These are phyloP conservation scores for Zymoseptoria ardabiliae DNA, from an alignment of 2,329 filamentous ascomycete species.

Conservation along the genomic window DNA sequence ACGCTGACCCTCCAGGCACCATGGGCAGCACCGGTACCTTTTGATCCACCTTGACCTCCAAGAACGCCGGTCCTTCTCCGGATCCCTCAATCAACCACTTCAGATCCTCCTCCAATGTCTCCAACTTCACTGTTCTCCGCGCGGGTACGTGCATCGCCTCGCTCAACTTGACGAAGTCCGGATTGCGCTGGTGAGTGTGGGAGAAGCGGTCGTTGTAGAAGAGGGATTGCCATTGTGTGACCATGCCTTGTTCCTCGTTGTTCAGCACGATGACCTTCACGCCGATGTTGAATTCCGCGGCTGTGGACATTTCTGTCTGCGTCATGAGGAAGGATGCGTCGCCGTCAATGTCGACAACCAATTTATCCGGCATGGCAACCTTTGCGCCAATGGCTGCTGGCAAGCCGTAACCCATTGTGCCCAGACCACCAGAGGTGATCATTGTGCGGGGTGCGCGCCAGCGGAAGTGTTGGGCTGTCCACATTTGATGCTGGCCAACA, in stretches of 20 bases:
- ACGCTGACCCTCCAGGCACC: constrained; percentile 78
- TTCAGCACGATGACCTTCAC: constrained; percentile 93
- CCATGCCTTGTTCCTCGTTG: constrained; percentile 98
- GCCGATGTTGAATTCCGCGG: constrained; percentile 91
- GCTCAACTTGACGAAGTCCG: constrained; percentile 89
- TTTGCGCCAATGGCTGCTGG: constrained; percentile 94
- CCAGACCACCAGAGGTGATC: constrained; percentile 92
- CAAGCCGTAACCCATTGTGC: constrained; percentile 92
- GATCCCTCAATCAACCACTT: constrained; percentile 72
- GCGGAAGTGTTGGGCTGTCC: constrained; percentile 92
- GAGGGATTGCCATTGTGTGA: constrained; percentile 95
- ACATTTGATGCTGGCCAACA: constrained; percentile 98
- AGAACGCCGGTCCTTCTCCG: constrained; percentile 79
- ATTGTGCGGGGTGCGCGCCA: constrained; percentile 88
- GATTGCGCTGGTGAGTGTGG: constrained; percentile 90
- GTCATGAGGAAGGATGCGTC: constrained; percentile 99
- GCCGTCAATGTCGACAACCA: constrained; percentile 93
- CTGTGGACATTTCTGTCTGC: constrained; percentile 86
- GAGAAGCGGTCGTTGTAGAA: constrained; percentile 93
- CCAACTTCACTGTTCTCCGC: constrained; percentile 62
- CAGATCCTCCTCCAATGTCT: constrained; percentile 68
- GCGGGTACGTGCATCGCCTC: constrained; percentile 85
- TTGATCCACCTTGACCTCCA: constrained; percentile 85
- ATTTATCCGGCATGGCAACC: constrained; percentile 70
- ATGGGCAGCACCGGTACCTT: constrained; percentile 94